Conservation (phyloP, 1,139 yeast species). For the Nakaseomyces kungkrabaensis region DNA sequence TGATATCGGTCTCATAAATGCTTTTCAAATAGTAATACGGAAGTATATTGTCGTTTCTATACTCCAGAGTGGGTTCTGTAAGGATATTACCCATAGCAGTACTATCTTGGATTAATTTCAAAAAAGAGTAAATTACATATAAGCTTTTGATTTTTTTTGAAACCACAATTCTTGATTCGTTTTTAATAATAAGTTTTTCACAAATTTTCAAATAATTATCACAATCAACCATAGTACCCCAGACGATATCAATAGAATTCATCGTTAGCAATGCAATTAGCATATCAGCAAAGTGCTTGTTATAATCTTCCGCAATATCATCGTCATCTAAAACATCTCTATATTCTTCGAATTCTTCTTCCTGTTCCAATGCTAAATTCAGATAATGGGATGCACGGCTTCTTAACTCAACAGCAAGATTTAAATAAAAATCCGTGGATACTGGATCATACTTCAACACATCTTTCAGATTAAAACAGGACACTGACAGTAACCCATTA, state of each 20-base stretch:
- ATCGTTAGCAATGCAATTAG: conserved; percentile 75
- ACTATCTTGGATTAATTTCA: conserved; percentile 66
- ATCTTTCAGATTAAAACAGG: conserved; percentile 72
- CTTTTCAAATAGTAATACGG: not conserved
- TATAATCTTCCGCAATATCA: conserved; percentile 1
- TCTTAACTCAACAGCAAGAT: conserved; percentile 63
- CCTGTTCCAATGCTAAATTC: conserved; percentile 20
- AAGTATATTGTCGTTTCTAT: not conserved
- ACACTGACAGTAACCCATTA: conserved; percentile 72
- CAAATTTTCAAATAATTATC: conserved; percentile 66
- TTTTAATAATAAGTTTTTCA: conserved; percentile 47
- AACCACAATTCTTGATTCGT: conserved; percentile 54
- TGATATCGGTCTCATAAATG: not conserved
- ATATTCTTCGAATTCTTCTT: not conserved
- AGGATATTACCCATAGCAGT: conserved; percentile 43
- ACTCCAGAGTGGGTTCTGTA: conserved; percentile 1
- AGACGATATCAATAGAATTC: conserved; percentile 81
- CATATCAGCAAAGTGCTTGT: conserved; percentile 46
- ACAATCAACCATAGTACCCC: conserved; percentile 90
- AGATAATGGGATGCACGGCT: conserved; percentile 66
- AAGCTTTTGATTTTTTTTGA: conserved; percentile 69
- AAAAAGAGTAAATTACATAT: conserved; percentile 68
- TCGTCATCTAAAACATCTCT: not conserved
- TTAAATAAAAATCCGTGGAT: conserved; percentile 60
- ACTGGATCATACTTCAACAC: conserved; percentile 39